Base-by-base conservation (phyloP, 2,329 filamentous ascomycete genomes). In the Scedosporium minutisporum region DNA sequence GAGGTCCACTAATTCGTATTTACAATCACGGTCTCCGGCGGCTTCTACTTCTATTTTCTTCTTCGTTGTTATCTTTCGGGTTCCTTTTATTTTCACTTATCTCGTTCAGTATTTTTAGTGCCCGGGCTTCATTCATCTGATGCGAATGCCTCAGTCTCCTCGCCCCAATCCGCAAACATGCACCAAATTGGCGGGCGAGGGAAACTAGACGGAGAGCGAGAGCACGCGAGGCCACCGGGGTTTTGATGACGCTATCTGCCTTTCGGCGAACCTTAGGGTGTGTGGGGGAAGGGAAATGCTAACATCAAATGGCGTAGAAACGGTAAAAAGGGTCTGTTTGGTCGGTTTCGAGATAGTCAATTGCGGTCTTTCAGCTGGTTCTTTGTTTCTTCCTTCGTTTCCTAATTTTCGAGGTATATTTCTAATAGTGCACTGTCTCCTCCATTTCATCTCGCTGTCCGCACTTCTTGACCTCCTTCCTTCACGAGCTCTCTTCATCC, bases 281-380 rank as follows among this genome's bases (percentile, higher is more conserved):
- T 9, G 57, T 16, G 38, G 23, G 29, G 23, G 44, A 46, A n/a
- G 46, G 44, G 25, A 62, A 27, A 57, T 51, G n/a, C 44, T 27
- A 57, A 62, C 48, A 62, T 57, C 42, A 57, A 48, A 21, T 25
- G 55, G 53, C 53, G 55, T 58, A 58, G 61, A 62, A 38, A 25
- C 23, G 61, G 42, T 58, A 51, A 48, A 57, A 21, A 42, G 44
- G 55, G 53, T 29, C 46, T 58, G 29, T 38, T 33, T 48, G 53
- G 61, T 58, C 14, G 53, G 41, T 58, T 57, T 57, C 38, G 60
- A 18, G 57, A 25, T 18, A 42, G 51, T 41, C n/a, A 33, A 57
- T 57, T 55, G 51, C 48, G 48, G 53, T 42, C 41, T 41, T 57
- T 62, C 38, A 18, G 38, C 61, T 48, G 61, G 61, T 48, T 58